Percentiles rank a stretch among this genome's conserved stretches.
Conservation (phyloP, 208 protist species). For the Wallacemonas sp. region DNA sequence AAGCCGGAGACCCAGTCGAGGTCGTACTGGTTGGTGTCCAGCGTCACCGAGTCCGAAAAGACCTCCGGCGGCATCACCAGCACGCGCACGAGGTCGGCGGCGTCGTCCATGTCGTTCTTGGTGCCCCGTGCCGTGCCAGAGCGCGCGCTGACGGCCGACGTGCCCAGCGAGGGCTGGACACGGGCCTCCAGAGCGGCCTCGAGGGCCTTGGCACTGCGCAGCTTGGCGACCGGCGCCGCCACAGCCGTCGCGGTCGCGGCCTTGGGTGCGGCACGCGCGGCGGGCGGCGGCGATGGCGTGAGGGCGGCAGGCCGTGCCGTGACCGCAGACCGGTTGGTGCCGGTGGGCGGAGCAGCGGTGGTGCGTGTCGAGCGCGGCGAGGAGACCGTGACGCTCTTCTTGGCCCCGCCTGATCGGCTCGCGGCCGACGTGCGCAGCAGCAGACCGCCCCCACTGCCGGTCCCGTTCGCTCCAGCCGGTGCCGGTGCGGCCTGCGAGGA, state of each 20-base stretch:
- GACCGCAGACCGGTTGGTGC: neutral
- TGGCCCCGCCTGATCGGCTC: neutral
- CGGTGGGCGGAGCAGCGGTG: too few relatives aligned
- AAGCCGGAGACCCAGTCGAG: constrained; percentile 63
- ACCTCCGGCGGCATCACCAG: constrained; percentile 64
- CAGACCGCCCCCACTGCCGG: neutral
- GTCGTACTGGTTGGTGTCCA: constrained; percentile 62
- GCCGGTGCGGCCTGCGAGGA: too few relatives aligned
- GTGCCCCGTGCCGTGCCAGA: too few relatives aligned
- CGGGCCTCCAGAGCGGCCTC: constrained; percentile 9
- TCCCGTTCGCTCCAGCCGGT: too few relatives aligned
- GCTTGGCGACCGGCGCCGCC: neutral
- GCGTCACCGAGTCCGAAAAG: constrained; percentile 63
- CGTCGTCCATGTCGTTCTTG: constrained; percentile 35
- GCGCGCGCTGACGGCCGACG: too few relatives aligned
- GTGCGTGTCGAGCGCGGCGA: neutral
- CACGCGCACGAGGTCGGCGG: constrained; percentile 58
- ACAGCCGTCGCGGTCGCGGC: neutral
- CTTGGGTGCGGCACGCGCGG: neutral
- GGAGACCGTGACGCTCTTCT: neutral
- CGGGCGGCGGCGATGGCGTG: neutral
- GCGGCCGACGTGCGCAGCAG: neutral
- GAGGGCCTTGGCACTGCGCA: constrained; percentile 1
- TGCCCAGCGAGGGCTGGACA: neutral
- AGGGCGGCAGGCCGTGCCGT: neutral